These are phyloP conservation scores for Boletus rufocinnamomeus DNA, from an alignment of 768 basidiomycete species.

Conservation along the genomic window DNA sequence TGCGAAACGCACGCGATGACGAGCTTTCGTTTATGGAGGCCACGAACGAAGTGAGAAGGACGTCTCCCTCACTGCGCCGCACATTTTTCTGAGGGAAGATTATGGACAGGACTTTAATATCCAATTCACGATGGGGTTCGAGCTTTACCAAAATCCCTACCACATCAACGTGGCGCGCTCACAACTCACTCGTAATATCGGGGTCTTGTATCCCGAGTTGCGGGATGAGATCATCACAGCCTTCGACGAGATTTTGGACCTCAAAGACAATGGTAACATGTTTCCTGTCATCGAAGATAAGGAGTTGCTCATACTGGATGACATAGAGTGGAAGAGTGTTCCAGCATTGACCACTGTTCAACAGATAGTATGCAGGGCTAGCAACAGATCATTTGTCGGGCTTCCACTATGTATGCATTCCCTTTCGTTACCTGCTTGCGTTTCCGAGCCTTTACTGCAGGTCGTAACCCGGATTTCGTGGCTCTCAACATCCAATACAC, in stretches of 20 bases:
- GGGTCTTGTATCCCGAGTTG: constrained; percentile 39
- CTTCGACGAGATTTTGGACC: constrained; percentile 40
- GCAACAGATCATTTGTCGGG: constrained; percentile 52
- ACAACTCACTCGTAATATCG: constrained; percentile 41
- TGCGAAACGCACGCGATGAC: constrained; percentile 41
- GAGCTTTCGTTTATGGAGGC: constrained; percentile 38
- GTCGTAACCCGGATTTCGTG: constrained; percentile 40
- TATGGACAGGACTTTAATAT: constrained; percentile 35
- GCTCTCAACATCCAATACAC: constrained; percentile 33
- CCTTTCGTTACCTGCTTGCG: not conserved
- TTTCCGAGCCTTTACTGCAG: constrained; percentile 23
- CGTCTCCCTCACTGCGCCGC: too few species aligned
- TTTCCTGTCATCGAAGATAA: not conserved
- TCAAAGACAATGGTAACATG: constrained; percentile 12
- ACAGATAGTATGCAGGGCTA: constrained; percentile 41
- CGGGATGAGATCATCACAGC: constrained; percentile 45
- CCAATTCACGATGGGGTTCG: constrained; percentile 38
- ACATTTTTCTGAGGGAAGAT: not conserved
- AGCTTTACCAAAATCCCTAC: constrained; percentile 31
- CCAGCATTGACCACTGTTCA: constrained; percentile 30
- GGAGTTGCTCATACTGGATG: not conserved
- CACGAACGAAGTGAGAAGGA: constrained; percentile 33
- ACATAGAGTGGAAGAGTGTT: constrained; percentile 40
- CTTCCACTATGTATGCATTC: constrained; percentile 42
- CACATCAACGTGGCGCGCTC: constrained; percentile 30